phyloP scores from a whole-genome alignment of 495 filamentous ascomycete genomes.

The Glonium stellatum region DNA sequence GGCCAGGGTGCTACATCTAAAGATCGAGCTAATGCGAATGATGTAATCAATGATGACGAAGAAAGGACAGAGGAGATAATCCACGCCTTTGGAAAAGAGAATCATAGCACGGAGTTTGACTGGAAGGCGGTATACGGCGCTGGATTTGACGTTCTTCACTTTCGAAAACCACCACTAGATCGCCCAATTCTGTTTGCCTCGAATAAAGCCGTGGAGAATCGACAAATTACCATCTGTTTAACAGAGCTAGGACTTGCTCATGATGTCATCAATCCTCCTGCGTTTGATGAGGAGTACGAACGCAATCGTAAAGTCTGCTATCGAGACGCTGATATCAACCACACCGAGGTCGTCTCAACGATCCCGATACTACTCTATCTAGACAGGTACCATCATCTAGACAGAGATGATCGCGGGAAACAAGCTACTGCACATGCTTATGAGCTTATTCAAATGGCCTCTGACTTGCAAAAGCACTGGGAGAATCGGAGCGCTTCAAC shows the following conservation, averaged over 20 bases:
- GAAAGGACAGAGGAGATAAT: slow-evolving; percentile 63
- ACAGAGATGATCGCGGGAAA: slow-evolving; percentile 26
- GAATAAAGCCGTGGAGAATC: slow-evolving; percentile 14
- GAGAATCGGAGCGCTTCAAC: slow-evolving; percentile 12
- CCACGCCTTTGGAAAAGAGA: slow-evolving; percentile 77
- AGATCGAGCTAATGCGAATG: slow-evolving; percentile 45
- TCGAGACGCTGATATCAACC: slow-evolving; percentile 46
- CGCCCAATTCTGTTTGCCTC: slow-evolving; percentile 23
- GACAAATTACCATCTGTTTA: slow-evolving; percentile 14
- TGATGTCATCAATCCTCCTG: slow-evolving; percentile 15
- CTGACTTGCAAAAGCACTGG: slow-evolving; percentile 16
- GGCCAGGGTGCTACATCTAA: slow-evolving; percentile 82
- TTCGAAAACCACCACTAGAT: slow-evolving; percentile 31
- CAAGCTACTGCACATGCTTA: slow-evolving; percentile 8
- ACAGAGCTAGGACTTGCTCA: slow-evolving; percentile 16
- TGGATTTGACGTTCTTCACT: slow-evolving; percentile 85
- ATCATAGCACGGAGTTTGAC: slow-evolving; percentile 64
- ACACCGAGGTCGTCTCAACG: slow-evolving; percentile 43
- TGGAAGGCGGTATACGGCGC: slow-evolving; percentile 72
- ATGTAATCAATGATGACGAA: slow-evolving; percentile 62
- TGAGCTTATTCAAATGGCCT: slow-evolving; percentile 12
- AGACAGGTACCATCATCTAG: slow-evolving; percentile 43
- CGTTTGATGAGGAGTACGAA: slow-evolving; percentile 29
- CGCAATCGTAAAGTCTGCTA: slow-evolving; percentile 42
- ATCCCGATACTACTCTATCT: slow-evolving; percentile 50